Conservation (phyloP, 75 land plant genomes). For the Selaginella moellendorffii region DNA sequence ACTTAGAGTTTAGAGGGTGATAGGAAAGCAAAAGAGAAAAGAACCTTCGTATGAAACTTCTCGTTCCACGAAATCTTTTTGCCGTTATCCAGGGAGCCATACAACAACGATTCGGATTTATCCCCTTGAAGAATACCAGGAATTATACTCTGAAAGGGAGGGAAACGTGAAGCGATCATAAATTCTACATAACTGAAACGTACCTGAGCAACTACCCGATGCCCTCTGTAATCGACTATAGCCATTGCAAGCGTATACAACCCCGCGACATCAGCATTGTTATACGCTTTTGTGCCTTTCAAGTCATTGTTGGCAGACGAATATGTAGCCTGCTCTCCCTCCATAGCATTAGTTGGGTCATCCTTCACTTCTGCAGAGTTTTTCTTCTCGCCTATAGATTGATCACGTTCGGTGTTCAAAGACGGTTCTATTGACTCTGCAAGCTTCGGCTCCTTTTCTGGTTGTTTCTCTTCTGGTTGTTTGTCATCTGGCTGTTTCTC, state of each 20-base stretch:
- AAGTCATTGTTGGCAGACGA: conserved; percentile 98
- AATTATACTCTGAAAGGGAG: conserved; percentile 62
- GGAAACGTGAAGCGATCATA: neutral
- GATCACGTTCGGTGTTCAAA: neutral
- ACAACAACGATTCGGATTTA: conserved; percentile 89
- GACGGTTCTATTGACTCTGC: conserved; percentile 1
- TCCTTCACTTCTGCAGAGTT: conserved; percentile 10
- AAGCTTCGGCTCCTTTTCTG: conserved; percentile 13
- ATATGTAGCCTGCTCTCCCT: conserved; percentile 96
- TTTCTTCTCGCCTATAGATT: too few relatives aligned
- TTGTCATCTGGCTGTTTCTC: too few relatives aligned
- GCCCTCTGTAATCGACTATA: conserved; percentile 89
- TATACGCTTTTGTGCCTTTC: conserved; percentile 93
- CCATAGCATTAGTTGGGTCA: conserved; percentile 26
- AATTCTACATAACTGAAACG: neutral
- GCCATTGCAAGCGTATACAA: conserved; percentile 96
- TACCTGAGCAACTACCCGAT: conserved; percentile 98
- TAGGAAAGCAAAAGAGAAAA: neutral
- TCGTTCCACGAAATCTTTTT: conserved; percentile 98
- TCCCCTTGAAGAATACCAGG: conserved; percentile 99
- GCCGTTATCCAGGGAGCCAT: conserved; percentile 99
- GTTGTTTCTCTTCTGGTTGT: too few relatives aligned
- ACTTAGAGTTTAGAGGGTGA: too few relatives aligned
- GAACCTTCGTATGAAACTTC: conserved; percentile 86
- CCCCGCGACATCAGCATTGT: conserved; percentile 90